Evolutionary conservation across 108 stramenopile species (phyloP), one percentile per base, ranked within the genome.

Genomic region (Mayamaea pseudoterrestris): DNA sequence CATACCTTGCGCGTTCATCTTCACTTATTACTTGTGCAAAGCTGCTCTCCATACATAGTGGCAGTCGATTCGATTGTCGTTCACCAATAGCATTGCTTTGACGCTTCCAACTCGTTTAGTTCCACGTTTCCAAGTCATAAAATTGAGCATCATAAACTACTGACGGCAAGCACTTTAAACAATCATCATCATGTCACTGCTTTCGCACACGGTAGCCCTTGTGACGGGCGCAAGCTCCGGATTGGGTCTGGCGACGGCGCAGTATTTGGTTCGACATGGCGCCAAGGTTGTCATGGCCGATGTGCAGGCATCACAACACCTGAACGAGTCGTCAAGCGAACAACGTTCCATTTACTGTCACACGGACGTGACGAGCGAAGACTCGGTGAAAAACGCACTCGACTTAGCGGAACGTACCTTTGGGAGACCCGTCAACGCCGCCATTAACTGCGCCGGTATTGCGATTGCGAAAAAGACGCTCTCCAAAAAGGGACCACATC

Each of bases 381-480:
- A 64, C 18, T 68, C 80, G 27, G 56, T 90, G 1, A 16, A 43
- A 0, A 37, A 24, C 9, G 81, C 80, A 16, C 43, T 84, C 49
- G 71, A 80, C 54, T 16, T 67, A 40, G 73, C 61, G 5, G 80
- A 83, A 58, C 47, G 65, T 28, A 29, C 48, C n/a, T 83, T 83
- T 61, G 80, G 81, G 24, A 65, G 70, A 44, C 68, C 58, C 25
- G 74, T 93, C 31, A 92, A 89, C 57, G 69, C 73, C 3, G 88
- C 77, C 11, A 67, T 98, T 5, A 94, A 83, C 63, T 98, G 95
- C 49, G 97, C 97, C 6, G 97, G 97, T 17, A 78, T 96, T 42
- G 93, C 72, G 0, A 54, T 65, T 8, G 91, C 97, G 2, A 50
- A 48, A 35, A 80, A 76, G 47, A 83, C 71, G 11, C 53, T 94